phyloP scores from a whole-genome alignment of 2,329 filamentous ascomycete genomes.

The Pseudogymnoascus sp. region DNA sequence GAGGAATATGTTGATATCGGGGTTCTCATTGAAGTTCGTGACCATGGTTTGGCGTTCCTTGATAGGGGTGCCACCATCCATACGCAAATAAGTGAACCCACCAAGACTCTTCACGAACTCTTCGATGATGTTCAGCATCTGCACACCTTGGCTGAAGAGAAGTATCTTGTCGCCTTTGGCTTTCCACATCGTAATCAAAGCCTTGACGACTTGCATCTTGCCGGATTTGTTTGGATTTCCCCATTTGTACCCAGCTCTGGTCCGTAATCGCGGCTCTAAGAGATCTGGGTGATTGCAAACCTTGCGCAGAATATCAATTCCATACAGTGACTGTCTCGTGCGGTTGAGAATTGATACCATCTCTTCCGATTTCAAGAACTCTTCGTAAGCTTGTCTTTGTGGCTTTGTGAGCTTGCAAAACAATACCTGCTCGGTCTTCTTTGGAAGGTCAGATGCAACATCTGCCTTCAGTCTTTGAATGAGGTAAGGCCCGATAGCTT shows the following conservation, averaged over 20 bases:
- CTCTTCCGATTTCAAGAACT: constrained; percentile 73
- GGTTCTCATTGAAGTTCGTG: constrained; percentile 81
- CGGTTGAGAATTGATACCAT: constrained; percentile 73
- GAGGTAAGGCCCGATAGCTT: constrained; percentile 86
- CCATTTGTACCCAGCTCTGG: constrained; percentile 62
- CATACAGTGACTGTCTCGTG: constrained; percentile 72
- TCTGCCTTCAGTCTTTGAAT: constrained; percentile 89
- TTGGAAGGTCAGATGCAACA: constrained; percentile 84
- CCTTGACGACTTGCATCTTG: constrained; percentile 92
- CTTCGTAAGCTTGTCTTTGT: constrained; percentile 72
- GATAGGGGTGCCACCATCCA: constrained; percentile 89
- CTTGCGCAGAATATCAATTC: constrained; percentile 86
- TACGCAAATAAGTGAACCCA: constrained; percentile 69
- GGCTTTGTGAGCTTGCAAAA: constrained; percentile 84
- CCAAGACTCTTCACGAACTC: constrained; percentile 61
- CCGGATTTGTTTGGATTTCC: constrained; percentile 73
- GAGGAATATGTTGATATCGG: constrained; percentile 75
- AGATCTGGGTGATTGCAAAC: constrained; percentile 97
- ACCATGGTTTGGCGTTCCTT: constrained; percentile 83
- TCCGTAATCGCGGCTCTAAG: constrained; percentile 49
- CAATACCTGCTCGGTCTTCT: constrained; percentile 92
- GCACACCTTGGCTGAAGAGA: constrained; percentile 84
- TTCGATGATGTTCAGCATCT: constrained; percentile 93
- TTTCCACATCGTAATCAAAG: constrained; percentile 80
- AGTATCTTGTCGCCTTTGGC: constrained; percentile 79